Evolutionary conservation across 1,284 basidiomycete genomes (phyloP), one percentile per base, ranked within the genome.

Genomic region (Pseudozyma thailandica): DNA sequence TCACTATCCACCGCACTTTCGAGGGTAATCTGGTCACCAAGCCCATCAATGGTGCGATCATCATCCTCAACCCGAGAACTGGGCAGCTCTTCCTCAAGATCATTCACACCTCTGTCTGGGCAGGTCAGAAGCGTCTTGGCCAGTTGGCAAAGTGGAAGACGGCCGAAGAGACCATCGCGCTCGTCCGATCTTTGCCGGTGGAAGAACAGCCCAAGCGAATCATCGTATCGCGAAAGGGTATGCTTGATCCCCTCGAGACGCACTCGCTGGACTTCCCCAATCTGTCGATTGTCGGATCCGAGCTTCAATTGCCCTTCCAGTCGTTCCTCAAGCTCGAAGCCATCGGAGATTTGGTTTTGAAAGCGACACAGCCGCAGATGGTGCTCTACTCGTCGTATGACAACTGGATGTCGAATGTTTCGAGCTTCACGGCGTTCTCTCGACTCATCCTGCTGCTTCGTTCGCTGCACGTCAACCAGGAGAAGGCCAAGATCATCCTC

Each of bases 251-350:
- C 6, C 89, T 98, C 61, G 96, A 98, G 86, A 96, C 98, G 60
- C 96, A 98, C 84, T 88, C 98, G 84, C 90, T 85, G 60, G 96
- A 98, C 86, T 98, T 99, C 90, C 96, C 96, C 52, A 99, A 98
- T 85, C 97, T 99, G 79, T 94, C 98, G 84, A 98, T 99, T 87
- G 98, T 98, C 86, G 96, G 96, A 53, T 94, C 92, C 74, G 96
- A 99, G 84, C 86, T 99, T 45, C 96, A 98, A 83, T 85, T 98
- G 63, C 96, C 96, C 1, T 98, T 98, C 93, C 95, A 98, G 86
- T 94, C 95, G 16, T 95, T 93, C 77, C 94, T 99, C 90, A 98
- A 98, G 88, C 94, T 98, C 89, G 96, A 99, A 87, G 97, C 98
- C 85, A 98, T 99, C 74, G 96, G 96, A 85, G 96, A 99, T 84